Percentiles rank a stretch among this genome's conserved stretches.
Conservation (phyloP, 352 stramenopile genomes). For the Thalassiosira delicatula region DNA sequence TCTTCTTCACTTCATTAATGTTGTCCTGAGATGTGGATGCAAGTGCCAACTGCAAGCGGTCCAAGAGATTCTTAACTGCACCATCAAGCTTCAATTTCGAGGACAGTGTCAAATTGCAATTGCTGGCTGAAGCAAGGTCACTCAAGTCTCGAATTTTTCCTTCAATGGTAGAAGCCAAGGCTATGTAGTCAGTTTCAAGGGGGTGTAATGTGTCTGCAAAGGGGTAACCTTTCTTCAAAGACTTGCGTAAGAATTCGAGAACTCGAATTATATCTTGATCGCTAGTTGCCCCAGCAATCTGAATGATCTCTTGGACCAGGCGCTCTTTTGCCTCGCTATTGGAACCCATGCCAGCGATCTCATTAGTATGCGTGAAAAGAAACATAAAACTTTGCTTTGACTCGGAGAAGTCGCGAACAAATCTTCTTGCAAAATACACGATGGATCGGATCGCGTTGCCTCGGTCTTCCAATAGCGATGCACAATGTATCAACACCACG, state of each 20-base stretch:
- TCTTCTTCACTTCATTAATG: slow-evolving; percentile 14
- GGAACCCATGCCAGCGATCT: slow-evolving; percentile 39
- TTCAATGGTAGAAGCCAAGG: neutral
- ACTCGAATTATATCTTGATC: slow-evolving; percentile 46
- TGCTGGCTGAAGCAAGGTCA: slow-evolving; percentile 15
- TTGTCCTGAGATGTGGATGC: neutral
- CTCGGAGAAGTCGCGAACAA: slow-evolving; percentile 54
- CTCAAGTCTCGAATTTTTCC: no score
- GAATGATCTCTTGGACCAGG: slow-evolving; percentile 54
- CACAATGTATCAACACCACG: slow-evolving; percentile 72
- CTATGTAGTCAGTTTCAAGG: slow-evolving; percentile 42
- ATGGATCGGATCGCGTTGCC: slow-evolving; percentile 52
- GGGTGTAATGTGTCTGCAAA: slow-evolving; percentile 63
- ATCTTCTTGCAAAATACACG: slow-evolving; percentile 52
- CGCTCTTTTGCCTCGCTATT: slow-evolving; percentile 19
- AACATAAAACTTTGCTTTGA: slow-evolving; percentile 62
- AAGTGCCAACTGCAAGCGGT: neutral
- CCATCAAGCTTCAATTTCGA: slow-evolving; percentile 41
- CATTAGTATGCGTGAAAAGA: slow-evolving; percentile 62
- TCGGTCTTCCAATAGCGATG: slow-evolving; percentile 67
- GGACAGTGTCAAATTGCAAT: slow-evolving; percentile 44
- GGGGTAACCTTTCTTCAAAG: slow-evolving; percentile 48
- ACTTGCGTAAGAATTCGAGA: slow-evolving; percentile 52
- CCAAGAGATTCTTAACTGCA: slow-evolving; percentile 10
- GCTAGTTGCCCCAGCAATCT: slow-evolving; percentile 18